phyloP scores from a whole-genome alignment of 2,329 filamentous ascomycete genomes.

The Diaporthe caulivora region DNA sequence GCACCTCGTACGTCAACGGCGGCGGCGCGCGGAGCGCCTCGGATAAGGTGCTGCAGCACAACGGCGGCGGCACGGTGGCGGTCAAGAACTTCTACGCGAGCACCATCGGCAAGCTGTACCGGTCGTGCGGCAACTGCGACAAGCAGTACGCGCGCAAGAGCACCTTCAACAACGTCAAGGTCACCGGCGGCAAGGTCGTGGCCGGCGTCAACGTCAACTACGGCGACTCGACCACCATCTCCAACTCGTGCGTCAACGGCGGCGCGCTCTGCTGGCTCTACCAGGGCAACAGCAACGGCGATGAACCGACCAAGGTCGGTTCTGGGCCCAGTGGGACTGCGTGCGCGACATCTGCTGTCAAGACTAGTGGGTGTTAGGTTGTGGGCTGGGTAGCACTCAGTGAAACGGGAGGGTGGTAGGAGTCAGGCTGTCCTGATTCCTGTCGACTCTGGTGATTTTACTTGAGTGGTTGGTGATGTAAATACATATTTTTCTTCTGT shows the following conservation, averaged over 20 bases:
- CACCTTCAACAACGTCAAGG: conserved; percentile 58
- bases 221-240: conserved; percentile 50
- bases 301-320: conserved; percentile 45
- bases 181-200: conserved; percentile 54
- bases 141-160: conserved; percentile 53
- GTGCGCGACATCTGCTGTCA: conserved; percentile 41
- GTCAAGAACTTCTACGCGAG: conserved; percentile 56
- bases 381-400: neutral
- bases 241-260: conserved; percentile 40
- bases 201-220: conserved; percentile 63
- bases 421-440: no score
- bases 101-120: conserved; percentile 60
- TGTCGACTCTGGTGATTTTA: neutral
- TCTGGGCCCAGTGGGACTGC: conserved; percentile 41
- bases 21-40: conserved; percentile 51
- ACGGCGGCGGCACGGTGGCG: conserved; percentile 50
- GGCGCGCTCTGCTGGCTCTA: conserved; percentile 40
- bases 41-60: conserved; percentile 55
- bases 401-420: neutral
- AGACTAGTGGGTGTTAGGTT: conserved; percentile 43
- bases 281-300: conserved; percentile 41
- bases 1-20: conserved; percentile 53
- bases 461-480: neutral
- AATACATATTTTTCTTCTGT: neutral
- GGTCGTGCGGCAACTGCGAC: conserved; percentile 62